Conservation (phyloP, 371 early-diverging fungal species). For the Haplosporangium sp. region DNA sequence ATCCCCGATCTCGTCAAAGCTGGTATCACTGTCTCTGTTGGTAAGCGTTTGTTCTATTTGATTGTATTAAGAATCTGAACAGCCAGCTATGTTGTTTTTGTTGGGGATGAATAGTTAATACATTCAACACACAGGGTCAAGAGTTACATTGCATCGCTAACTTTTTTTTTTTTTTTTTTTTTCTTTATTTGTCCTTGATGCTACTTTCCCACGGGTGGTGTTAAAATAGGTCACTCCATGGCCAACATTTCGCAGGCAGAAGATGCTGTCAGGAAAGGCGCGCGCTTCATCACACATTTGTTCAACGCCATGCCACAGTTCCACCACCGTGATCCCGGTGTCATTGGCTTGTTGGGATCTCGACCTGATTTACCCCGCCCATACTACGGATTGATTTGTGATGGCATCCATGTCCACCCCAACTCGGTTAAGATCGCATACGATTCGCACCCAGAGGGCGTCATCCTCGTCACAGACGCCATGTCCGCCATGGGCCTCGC, state of each 20-base stretch:
- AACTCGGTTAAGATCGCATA: constrained; percentile 85
- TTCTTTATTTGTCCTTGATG: background rate
- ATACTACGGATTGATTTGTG: constrained; percentile 84
- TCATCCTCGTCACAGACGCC: constrained; percentile 82
- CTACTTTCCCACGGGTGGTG: too few species aligned
- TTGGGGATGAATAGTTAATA: background rate
- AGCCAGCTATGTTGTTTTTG: too few species aligned
- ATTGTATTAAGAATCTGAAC: too few species aligned
- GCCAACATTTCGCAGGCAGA: constrained; percentile 80
- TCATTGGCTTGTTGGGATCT: constrained; percentile 79
- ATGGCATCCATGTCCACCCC: constrained; percentile 84
- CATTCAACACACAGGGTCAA: background rate
- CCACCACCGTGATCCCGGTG: constrained; percentile 85
- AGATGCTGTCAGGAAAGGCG: constrained; percentile 74
- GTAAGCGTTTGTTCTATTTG: constrained; percentile 24
- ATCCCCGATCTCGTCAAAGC: constrained; percentile 75
- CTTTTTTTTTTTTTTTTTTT: background rate
- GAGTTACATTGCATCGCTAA: background rate
- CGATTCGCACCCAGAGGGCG: constrained; percentile 79
- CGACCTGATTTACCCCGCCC: constrained; percentile 68
- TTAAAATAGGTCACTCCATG: constrained; percentile 74
- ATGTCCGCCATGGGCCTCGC: constrained; percentile 82
- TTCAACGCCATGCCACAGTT: constrained; percentile 89
- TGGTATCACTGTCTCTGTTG: constrained; percentile 78
- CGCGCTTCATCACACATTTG: constrained; percentile 80